phyloP scores from a whole-genome alignment of 2,329 filamentous ascomycete genomes.

The Trichoderma sp. region DNA sequence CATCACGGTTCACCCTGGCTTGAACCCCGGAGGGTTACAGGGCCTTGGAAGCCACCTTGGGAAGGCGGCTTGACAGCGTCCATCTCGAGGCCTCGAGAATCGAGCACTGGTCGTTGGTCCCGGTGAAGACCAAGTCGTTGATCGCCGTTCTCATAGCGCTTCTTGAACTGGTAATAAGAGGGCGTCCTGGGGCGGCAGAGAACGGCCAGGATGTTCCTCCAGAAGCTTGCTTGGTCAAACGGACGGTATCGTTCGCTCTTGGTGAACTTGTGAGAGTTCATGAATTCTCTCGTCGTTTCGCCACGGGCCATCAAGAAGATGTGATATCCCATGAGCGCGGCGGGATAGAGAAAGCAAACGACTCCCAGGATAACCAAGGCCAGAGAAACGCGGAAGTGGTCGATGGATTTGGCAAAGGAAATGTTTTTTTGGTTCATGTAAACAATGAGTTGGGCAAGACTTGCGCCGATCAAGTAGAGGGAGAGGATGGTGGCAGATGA shows the following conservation, averaged over 20 bases:
- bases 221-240: constrained; percentile 74
- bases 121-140: constrained; percentile 69
- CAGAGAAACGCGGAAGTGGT: constrained; percentile 76
- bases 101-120: constrained; percentile 46
- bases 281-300: constrained; percentile 93
- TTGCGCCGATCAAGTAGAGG: constrained; percentile 73
- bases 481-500: constrained; percentile 74
- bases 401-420: constrained; percentile 68
- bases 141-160: constrained; percentile 73
- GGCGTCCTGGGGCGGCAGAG: constrained; percentile 81
- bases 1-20: constrained; percentile 25
- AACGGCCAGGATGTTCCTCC: constrained; percentile 80
- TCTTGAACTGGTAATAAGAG: constrained; percentile 87
- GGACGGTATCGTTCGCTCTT: constrained; percentile 90
- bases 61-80: constrained; percentile 55
- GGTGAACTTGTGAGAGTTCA: constrained; percentile 93
- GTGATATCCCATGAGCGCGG: constrained; percentile 83
- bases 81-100: constrained; percentile 69
- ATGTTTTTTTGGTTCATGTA: constrained; percentile 66
- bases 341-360: constrained; percentile 75
- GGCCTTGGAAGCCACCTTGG: constrained; percentile 53
- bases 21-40: constrained; percentile 47
- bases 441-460: constrained; percentile 76
- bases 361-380: constrained; percentile 85
- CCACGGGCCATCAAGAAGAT: constrained; percentile 86